Percentiles rank a stretch among this genome's conserved stretches.
These are phyloP conservation scores for Sporothrix globosa DNA, from an alignment of 2,329 filamentous ascomycete genomes.

Conservation along the genomic window DNA sequence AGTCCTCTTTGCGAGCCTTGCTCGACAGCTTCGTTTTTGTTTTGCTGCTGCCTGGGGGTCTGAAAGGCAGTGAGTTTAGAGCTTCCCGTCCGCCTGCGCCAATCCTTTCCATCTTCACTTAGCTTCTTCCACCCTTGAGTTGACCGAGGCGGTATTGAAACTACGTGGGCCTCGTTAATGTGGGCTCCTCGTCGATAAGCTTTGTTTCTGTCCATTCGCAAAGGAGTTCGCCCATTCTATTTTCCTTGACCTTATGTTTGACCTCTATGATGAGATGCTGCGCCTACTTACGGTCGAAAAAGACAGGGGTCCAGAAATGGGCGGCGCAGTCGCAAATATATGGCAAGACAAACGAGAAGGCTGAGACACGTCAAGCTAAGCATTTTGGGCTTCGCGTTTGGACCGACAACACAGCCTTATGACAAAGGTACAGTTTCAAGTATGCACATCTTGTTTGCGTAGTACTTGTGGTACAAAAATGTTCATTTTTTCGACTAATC, in stretches of 20 bases:
- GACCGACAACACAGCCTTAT: background rate
- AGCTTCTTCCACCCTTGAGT: background rate
- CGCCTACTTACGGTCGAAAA: background rate
- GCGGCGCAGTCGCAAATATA: background rate
- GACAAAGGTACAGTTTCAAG: too few relatives aligned
- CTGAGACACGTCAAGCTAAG: slow-evolving; percentile 1
- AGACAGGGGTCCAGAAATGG: background rate
- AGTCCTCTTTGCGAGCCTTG: background rate
- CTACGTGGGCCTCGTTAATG: background rate
- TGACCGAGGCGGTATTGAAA: background rate
- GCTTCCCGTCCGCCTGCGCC: background rate
- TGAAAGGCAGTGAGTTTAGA: background rate
- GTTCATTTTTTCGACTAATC: background rate
- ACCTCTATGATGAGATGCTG: background rate
- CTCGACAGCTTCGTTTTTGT: background rate
- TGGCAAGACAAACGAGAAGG: slow-evolving; percentile 4
- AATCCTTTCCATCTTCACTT: background rate
- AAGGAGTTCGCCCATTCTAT: background rate
- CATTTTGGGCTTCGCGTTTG: background rate
- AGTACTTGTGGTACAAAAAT: background rate
- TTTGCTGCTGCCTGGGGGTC: slow-evolving; percentile 22
- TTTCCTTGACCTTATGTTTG: background rate
- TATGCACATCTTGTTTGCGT: too few relatives aligned
- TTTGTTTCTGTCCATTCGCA: background rate
- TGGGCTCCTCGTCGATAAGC: background rate